Conservation (phyloP, 176 grass and related monocot species). For the Triticum timopheevii region DNA sequence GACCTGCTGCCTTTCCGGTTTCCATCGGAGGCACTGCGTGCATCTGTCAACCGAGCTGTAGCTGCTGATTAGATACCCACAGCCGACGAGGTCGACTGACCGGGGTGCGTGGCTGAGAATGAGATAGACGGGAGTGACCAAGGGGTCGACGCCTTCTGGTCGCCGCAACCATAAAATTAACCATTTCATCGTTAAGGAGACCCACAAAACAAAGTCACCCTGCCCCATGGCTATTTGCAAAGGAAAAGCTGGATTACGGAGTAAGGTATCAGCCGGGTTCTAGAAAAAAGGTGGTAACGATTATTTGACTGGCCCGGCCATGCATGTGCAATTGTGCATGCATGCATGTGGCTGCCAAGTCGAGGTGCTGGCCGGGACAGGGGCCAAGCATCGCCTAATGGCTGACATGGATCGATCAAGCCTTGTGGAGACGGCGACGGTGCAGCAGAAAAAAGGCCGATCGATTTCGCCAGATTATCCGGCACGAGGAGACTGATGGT, state of each 20-base stretch:
- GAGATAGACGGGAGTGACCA: not conserved
- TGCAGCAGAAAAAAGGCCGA: conserved; percentile 30
- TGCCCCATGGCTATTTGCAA: not conserved
- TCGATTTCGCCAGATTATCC: conserved; percentile 27
- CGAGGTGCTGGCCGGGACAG: not conserved
- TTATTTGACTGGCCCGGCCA: not conserved
- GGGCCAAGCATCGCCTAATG: conserved; percentile 30
- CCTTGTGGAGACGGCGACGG: conserved; percentile 19
- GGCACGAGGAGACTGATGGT: not conserved
- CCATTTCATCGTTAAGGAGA: not conserved
- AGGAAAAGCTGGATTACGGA: not conserved
- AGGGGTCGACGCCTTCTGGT: not conserved
- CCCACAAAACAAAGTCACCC: not conserved
- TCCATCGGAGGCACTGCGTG: no score
- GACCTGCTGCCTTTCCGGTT: no score
- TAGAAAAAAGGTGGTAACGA: not conserved
- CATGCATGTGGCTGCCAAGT: conserved; percentile 11
- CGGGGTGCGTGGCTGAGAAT: not conserved
- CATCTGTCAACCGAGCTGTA: not conserved
- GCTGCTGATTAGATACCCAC: not conserved
- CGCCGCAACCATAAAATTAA: not conserved
- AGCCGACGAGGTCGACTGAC: not conserved
- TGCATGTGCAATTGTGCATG: conserved; percentile 14
- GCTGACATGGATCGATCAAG: conserved; percentile 9
- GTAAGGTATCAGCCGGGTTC: not conserved